Evolutionary conservation across 495 filamentous ascomycete species (phyloP).

Genomic region (Aspergillus funiculosus): DNA sequence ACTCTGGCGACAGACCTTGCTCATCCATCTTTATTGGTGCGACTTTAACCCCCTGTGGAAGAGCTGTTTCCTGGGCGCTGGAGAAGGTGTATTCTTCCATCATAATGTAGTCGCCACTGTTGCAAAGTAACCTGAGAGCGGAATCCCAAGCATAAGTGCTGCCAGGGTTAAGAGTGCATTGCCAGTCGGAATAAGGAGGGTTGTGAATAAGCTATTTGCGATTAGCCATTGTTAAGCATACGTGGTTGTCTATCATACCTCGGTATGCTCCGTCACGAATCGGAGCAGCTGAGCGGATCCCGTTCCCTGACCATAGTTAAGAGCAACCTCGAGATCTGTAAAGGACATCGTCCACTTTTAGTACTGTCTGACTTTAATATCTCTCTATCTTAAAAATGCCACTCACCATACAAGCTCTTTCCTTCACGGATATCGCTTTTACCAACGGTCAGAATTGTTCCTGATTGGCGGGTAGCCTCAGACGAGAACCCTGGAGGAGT

Average conservation of each 20-base stretch:
- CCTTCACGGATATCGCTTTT: slow-evolving; percentile 75
- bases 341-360: slow-evolving; percentile 3
- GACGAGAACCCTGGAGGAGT: slow-evolving; percentile 62
- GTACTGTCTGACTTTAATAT: not conserved
- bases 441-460: slow-evolving; percentile 54
- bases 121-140: slow-evolving; percentile 68
- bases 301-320: slow-evolving; percentile 85
- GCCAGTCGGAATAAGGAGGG: slow-evolving; percentile 73
- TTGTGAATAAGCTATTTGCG: slow-evolving; percentile 33
- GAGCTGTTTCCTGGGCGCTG: slow-evolving; percentile 73
- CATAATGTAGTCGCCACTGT: slow-evolving; percentile 65
- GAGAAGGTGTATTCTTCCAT: slow-evolving; percentile 85
- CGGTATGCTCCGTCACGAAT: slow-evolving; percentile 90
- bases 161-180: slow-evolving; percentile 66
- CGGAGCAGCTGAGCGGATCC: slow-evolving; percentile 82
- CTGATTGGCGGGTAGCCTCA: slow-evolving; percentile 49
- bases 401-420: slow-evolving; percentile 54
- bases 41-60: slow-evolving; percentile 68
- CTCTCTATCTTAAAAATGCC: not conserved
- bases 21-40: slow-evolving; percentile 71
- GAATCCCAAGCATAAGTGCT: slow-evolving; percentile 75
- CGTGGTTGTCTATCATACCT: slow-evolving; percentile 35
- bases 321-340: slow-evolving; percentile 67
- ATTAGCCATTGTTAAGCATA: slow-evolving; percentile 2
- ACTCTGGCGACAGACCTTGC: slow-evolving; percentile 64